Evolutionary conservation across 2,329 filamentous ascomycete genomes (phyloP).

Genomic region (Venturia effusa): DNA sequence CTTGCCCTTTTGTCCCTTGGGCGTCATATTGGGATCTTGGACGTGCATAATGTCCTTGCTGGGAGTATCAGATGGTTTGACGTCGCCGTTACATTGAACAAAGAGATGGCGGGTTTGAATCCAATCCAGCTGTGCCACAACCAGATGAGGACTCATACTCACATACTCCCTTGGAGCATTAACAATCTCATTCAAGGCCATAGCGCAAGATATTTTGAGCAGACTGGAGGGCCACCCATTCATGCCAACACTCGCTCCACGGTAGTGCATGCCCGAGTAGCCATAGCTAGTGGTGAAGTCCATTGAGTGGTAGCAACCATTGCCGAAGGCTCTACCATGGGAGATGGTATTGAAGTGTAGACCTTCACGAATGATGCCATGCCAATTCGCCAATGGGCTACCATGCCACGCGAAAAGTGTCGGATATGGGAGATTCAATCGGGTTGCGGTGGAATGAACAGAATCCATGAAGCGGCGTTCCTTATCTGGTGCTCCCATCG

Average conservation of each 20-base stretch:
- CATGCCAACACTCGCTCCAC: not conserved
- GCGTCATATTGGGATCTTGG: constrained; percentile 32
- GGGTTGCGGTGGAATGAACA: constrained; percentile 27
- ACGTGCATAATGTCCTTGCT: constrained; percentile 15
- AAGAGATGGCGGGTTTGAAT: constrained; percentile 84
- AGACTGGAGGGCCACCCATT: constrained; percentile 54
- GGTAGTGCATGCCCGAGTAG: constrained; percentile 31
- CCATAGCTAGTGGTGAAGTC: constrained; percentile 43
- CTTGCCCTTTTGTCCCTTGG: constrained; percentile 26
- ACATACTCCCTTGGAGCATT: constrained; percentile 58
- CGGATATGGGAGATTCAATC: constrained; percentile 39
- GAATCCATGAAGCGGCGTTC: constrained; percentile 63
- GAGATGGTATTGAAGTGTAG: constrained; percentile 55
- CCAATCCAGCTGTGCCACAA: constrained; percentile 70
- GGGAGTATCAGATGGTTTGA: not conserved
- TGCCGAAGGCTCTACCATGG: constrained; percentile 60
- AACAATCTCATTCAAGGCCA: constrained; percentile 78
- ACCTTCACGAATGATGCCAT: constrained; percentile 75
- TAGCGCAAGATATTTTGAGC: constrained; percentile 46
- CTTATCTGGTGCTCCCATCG: constrained; percentile 80
- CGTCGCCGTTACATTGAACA: constrained; percentile 30
- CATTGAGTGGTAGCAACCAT: constrained; percentile 73
- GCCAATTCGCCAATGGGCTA: constrained; percentile 68
- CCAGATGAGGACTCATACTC: constrained; percentile 48
- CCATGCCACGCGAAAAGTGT: constrained; percentile 86